Conservation (phyloP, 495 filamentous ascomycete genomes). For the Parmelia sp. region DNA sequence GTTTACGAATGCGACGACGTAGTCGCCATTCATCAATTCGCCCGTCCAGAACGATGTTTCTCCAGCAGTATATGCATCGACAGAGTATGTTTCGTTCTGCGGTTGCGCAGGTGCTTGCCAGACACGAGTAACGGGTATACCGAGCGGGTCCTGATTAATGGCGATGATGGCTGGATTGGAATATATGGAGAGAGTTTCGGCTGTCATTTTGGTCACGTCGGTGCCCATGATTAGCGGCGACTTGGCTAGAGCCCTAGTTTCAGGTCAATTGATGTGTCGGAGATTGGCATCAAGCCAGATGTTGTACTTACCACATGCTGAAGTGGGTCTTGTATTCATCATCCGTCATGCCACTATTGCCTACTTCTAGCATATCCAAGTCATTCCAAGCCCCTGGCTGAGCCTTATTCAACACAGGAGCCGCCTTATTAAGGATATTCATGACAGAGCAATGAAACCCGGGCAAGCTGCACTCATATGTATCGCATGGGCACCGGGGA, state of each 20-base stretch:
- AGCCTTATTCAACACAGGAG: constrained; percentile 32
- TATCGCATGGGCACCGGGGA: constrained; percentile 37
- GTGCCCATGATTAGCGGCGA: constrained; percentile 31
- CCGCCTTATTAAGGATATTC: constrained; percentile 47
- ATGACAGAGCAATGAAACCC: constrained; percentile 51
- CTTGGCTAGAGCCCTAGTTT: constrained; percentile 29
- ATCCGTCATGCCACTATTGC: constrained; percentile 50
- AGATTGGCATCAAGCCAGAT: background rate
- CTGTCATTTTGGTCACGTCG: constrained; percentile 30
- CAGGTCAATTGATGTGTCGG: background rate
- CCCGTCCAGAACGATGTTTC: constrained; percentile 48
- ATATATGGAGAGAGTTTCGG: constrained; percentile 33
- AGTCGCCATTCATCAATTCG: constrained; percentile 33
- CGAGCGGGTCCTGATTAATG: constrained; percentile 41
- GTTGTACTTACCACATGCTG: constrained; percentile 29
- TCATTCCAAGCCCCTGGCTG: constrained; percentile 36
- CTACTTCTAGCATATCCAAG: constrained; percentile 58
- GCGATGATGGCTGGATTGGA: constrained; percentile 42
- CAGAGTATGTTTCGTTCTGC: constrained; percentile 28
- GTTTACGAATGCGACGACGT: constrained; percentile 47
- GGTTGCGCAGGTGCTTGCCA: constrained; percentile 34
- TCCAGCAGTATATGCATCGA: constrained; percentile 31
- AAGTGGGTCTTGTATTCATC: constrained; percentile 35
- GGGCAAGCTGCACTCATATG: constrained; percentile 41
- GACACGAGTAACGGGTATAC: constrained; percentile 32